Evolutionary conservation across 306 rosid species (phyloP).

Genomic region (Prunus dulcis): DNA sequence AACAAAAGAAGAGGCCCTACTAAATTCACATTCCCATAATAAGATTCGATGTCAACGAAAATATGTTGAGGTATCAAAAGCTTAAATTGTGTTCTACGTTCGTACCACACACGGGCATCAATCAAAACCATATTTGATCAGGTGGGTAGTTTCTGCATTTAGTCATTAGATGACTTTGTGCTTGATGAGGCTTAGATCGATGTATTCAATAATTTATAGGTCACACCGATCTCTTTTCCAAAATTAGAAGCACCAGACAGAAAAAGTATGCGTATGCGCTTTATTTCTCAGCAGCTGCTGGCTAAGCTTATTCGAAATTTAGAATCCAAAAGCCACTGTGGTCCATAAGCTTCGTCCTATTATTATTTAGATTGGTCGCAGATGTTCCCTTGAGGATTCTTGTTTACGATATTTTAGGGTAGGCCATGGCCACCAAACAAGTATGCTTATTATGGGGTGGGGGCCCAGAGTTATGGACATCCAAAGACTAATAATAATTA

Average conservation of each 20-base stretch:
- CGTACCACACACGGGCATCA: not conserved
- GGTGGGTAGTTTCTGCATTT: not conserved
- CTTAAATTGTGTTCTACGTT: not conserved
- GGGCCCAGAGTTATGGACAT: not conserved
- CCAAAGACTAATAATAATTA: not conserved
- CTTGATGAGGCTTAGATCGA: not conserved
- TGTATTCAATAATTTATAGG: not conserved
- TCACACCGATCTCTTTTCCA: not conserved
- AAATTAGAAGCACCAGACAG: not conserved
- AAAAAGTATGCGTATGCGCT: not conserved
- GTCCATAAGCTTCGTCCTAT: not conserved
- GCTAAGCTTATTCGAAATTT: not conserved
- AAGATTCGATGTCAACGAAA: not conserved
- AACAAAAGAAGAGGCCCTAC: not conserved
- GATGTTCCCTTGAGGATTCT: not conserved
- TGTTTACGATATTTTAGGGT: not conserved
- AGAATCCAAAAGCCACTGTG: not conserved
- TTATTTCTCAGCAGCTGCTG: not conserved
- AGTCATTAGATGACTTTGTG: not conserved
- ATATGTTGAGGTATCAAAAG: not conserved
- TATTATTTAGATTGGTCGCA: conserved; percentile 1
- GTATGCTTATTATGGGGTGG: not conserved
- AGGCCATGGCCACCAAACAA: not conserved
- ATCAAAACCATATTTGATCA: too few relatives aligned
- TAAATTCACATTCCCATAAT: not conserved